These are phyloP conservation scores for Penicillium subrubescens DNA, from an alignment of 495 filamentous ascomycete genomes.

Conservation along the genomic window DNA sequence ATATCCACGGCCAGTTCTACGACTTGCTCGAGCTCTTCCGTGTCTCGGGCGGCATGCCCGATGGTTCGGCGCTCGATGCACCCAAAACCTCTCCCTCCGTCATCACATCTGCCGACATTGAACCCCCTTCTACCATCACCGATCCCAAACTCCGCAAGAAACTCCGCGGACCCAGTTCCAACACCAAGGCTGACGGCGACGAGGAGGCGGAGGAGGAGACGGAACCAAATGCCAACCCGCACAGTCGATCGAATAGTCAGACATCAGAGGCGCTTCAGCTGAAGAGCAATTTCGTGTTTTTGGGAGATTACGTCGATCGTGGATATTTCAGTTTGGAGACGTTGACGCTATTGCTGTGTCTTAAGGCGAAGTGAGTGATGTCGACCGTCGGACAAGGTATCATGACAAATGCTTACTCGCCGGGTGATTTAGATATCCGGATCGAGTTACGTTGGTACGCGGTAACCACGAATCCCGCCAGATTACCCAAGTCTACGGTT, in stretches of 20 bases:
- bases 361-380: constrained; percentile 85
- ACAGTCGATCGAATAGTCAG: constrained; percentile 42
- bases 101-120: constrained; percentile 83
- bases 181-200: constrained; percentile 45
- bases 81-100: constrained; percentile 65
- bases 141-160: constrained; percentile 81
- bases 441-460: constrained; percentile 91
- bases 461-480: constrained; percentile 98
- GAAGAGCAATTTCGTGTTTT: constrained; percentile 87
- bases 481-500: constrained; percentile 98
- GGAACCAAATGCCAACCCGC: constrained; percentile 19
- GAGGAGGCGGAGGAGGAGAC: constrained; percentile 32
- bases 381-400: not conserved
- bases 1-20: constrained; percentile 99
- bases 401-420: constrained; percentile 10
- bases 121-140: constrained; percentile 83
- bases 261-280: constrained; percentile 45
- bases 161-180: constrained; percentile 58
- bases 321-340: constrained; percentile 98
- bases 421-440: constrained; percentile 69
- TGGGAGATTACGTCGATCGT: constrained; percentile 96
- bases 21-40: constrained; percentile 96
- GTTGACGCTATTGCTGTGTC: constrained; percentile 89
- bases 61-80: constrained; percentile 65
- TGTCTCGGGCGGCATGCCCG: constrained; percentile 93